Evolutionary conservation across 1,284 basidiomycete species (phyloP).

Genomic region (Meira nashicola): DNA sequence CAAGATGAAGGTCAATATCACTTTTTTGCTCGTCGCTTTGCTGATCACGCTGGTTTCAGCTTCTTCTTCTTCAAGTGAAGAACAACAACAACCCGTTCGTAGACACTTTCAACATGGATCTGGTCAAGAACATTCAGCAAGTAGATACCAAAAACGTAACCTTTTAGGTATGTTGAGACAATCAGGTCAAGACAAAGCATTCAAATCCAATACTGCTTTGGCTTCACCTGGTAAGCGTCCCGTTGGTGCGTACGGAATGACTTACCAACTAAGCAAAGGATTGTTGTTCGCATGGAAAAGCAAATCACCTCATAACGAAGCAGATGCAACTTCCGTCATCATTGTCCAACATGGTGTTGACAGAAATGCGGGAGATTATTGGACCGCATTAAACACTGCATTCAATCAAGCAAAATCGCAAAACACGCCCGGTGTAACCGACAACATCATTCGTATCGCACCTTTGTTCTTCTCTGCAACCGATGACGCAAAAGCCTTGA

Average conservation of each 20-base stretch:
- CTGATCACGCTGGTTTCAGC: too few species aligned
- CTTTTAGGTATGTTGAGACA: too few species aligned
- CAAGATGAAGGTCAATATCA: too few species aligned
- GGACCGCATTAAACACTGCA: constrained; percentile 24
- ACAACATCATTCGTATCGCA: constrained; percentile 31
- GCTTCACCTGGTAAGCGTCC: background rate
- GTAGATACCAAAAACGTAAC: too few species aligned
- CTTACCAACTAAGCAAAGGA: background rate
- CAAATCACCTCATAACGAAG: constrained; percentile 24
- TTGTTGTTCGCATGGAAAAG: constrained; percentile 32
- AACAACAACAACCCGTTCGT: too few species aligned
- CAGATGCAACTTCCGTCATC: constrained; percentile 26
- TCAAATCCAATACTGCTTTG: background rate
- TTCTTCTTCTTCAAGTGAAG: too few species aligned
- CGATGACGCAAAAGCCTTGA: constrained; percentile 14
- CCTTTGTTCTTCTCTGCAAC: constrained; percentile 36
- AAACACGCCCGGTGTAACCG: background rate
- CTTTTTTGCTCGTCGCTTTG: too few species aligned
- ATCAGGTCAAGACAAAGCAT: background rate
- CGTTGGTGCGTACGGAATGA: constrained; percentile 4
- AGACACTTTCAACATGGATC: too few species aligned
- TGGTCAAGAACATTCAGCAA: too few species aligned
- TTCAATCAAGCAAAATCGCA: background rate
- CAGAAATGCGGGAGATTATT: constrained; percentile 36
- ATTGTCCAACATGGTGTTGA: constrained; percentile 38